phyloP scores from a whole-genome alignment of 1,284 basidiomycete genomes.

The Irpex sp. region DNA sequence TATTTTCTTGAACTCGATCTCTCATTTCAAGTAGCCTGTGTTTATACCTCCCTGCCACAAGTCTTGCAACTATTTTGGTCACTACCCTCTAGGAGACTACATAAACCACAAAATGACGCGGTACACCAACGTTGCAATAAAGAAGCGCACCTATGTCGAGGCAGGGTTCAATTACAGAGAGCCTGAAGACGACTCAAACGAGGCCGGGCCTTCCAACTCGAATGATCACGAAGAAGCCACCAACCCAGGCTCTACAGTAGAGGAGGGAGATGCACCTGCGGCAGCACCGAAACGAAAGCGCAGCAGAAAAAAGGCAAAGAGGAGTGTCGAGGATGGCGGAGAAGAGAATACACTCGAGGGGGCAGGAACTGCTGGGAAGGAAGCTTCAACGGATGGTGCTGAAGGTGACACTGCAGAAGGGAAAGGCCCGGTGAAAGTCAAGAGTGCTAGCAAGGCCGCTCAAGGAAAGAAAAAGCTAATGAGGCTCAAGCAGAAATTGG shows the following conservation, averaged over 20 bases:
- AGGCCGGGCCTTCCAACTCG: constrained; percentile 9
- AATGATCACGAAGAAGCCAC: not conserved
- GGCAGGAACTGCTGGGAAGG: constrained; percentile 14
- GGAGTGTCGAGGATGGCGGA: constrained; percentile 3
- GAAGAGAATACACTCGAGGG: constrained; percentile 15
- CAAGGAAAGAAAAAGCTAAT: constrained; percentile 27
- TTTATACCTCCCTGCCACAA: not conserved
- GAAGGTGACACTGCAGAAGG: constrained; percentile 28
- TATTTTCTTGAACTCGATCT: not conserved
- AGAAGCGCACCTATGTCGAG: constrained; percentile 61
- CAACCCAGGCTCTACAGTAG: not conserved
- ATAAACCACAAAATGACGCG: constrained; percentile 53
- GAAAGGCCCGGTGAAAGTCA: constrained; percentile 19
- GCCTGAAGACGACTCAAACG: constrained; percentile 10
- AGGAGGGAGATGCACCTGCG: constrained; percentile 6
- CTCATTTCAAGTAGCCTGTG: not conserved
- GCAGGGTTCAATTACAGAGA: constrained; percentile 45
- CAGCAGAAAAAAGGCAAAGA: constrained; percentile 25
- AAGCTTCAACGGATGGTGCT: constrained; percentile 8
- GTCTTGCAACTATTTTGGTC: not conserved
- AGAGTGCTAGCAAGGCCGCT: constrained; percentile 19
- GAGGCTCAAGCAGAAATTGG: constrained; percentile 19
- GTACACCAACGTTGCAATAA: constrained; percentile 65
- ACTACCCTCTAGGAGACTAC: not conserved
- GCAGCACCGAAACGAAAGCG: constrained; percentile 45